A percentile compares a stretch with the other conserved stretches of the same genome.
Conservation (phyloP, 441 rosid species). For the Erysimum cheiri region DNA sequence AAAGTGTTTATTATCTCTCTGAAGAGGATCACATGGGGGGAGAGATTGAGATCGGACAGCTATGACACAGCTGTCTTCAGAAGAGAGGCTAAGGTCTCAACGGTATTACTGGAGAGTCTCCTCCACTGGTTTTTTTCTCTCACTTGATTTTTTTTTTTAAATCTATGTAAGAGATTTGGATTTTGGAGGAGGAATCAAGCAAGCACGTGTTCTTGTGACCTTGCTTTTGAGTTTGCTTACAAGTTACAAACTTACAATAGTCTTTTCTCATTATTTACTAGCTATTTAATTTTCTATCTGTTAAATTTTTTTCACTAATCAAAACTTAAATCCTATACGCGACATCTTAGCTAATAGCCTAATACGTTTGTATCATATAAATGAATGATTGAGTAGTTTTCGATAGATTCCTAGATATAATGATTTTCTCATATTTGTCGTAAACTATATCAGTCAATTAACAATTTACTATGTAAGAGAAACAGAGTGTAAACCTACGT, state of each 20-base stretch:
- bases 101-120: slow-evolving; percentile 39
- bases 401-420: not conserved
- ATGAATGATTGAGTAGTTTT: not conserved
- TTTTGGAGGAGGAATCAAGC: slow-evolving; percentile 40
- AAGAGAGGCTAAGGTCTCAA: slow-evolving; percentile 41
- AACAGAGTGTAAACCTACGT: not conserved
- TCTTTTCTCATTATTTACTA: slow-evolving; percentile 8
- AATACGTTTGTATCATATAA: not conserved
- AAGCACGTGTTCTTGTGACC: slow-evolving; percentile 36
- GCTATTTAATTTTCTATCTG: too few relatives aligned
- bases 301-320: not conserved
- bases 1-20: slow-evolving; percentile 34
- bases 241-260: not conserved
- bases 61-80: slow-evolving; percentile 67
- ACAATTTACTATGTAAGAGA: not conserved
- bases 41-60: slow-evolving; percentile 70
- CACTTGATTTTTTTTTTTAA: not conserved
- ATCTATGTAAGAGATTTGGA: slow-evolving; percentile 28
- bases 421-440: not conserved
- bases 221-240: slow-evolving; percentile 5
- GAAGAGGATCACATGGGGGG: slow-evolving; percentile 54
- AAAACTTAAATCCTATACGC: not conserved
- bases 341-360: not conserved
- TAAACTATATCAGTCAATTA: not conserved
- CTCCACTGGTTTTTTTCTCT: slow-evolving; percentile 31